A percentile compares a stretch with the other conserved stretches of the same genome.
phyloP scores from a whole-genome alignment of 352 stramenopile genomes.

The Pythium rishiriense region DNA sequence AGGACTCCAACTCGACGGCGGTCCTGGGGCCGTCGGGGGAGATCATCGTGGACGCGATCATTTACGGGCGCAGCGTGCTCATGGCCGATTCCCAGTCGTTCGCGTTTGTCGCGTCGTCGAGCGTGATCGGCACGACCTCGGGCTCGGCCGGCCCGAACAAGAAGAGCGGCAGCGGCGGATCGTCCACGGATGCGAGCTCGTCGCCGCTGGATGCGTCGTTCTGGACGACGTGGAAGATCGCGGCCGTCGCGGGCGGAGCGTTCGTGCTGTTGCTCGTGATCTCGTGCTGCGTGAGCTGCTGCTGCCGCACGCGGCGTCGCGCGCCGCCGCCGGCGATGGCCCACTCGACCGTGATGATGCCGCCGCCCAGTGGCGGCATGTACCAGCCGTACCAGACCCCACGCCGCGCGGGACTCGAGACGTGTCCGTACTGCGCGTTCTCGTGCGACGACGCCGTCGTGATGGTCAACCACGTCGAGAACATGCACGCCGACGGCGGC shows the following conservation, averaged over 20 bases:
- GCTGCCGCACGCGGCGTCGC: slow-evolving; percentile 14
- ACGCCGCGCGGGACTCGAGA: slow-evolving; percentile 15
- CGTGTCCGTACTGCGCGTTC: slow-evolving; percentile 71
- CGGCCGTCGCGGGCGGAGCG: slow-evolving; percentile 40
- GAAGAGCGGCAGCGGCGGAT: not conserved
- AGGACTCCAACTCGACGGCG: slow-evolving; percentile 18
- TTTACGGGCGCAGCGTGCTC: slow-evolving; percentile 68
- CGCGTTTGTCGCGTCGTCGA: slow-evolving; percentile 81
- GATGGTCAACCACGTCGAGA: slow-evolving; percentile 75
- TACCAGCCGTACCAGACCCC: slow-evolving; percentile 20
- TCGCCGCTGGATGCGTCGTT: slow-evolving; percentile 30
- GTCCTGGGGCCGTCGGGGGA: slow-evolving; percentile 45
- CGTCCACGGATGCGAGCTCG: not conserved
- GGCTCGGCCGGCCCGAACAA: slow-evolving; percentile 18
- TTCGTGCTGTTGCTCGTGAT: slow-evolving; percentile 58
- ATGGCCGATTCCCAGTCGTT: slow-evolving; percentile 59
- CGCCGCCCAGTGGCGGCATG: slow-evolving; percentile 1
- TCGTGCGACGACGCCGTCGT: slow-evolving; percentile 41
- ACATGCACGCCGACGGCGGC: slow-evolving; percentile 30
- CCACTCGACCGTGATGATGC: slow-evolving; percentile 1
- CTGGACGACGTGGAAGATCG: slow-evolving; percentile 64
- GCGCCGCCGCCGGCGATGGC: slow-evolving; percentile 4
- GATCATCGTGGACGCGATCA: slow-evolving; percentile 70
- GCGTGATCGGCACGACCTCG: slow-evolving; percentile 58
- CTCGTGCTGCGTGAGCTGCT: slow-evolving; percentile 38